A percentile compares a stretch with the other conserved stretches of the same genome.
These are phyloP conservation scores for Caryopteris hybrid DNA, from an alignment of 305 asterid species.

Conservation along the genomic window DNA sequence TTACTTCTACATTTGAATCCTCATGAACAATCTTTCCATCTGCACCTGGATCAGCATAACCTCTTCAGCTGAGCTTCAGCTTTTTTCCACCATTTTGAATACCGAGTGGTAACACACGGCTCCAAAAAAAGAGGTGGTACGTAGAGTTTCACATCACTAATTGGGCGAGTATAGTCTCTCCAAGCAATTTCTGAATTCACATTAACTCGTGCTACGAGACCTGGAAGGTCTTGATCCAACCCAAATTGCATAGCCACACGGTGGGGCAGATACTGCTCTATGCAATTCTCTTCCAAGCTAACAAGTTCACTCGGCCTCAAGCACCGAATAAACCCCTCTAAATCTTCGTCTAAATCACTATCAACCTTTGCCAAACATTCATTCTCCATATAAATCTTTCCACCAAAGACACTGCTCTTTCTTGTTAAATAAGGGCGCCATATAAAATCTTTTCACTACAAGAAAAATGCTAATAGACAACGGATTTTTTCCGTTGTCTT, in stretches of 20 bases:
- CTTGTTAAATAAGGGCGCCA: constrained; percentile 32
- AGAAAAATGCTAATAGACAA: too few relatives aligned
- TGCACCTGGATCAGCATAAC: too few relatives aligned
- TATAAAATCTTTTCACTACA: constrained; percentile 11
- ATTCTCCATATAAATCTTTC: too few relatives aligned
- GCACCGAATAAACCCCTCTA: constrained; percentile 23
- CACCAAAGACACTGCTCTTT: too few relatives aligned
- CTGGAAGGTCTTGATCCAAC: constrained; percentile 49
- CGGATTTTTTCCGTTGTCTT: too few relatives aligned
- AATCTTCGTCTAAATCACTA: not conserved
- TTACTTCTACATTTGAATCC: too few relatives aligned
- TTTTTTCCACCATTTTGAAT: constrained; percentile 34
- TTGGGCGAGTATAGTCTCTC: constrained; percentile 28
- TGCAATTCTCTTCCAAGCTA: constrained; percentile 22
- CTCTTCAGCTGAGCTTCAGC: not conserved
- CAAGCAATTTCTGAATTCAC: constrained; percentile 26
- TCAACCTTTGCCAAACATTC: too few relatives aligned
- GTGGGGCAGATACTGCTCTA: constrained; percentile 44
- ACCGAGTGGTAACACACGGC: constrained; percentile 30
- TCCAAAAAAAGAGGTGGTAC: constrained; percentile 25
- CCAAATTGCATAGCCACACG: constrained; percentile 55
- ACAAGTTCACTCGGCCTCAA: constrained; percentile 35
- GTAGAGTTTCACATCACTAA: constrained; percentile 21
- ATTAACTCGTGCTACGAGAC: constrained; percentile 14
- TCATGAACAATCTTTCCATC: too few relatives aligned